Evolutionary conservation across 176 grass and related monocot species (phyloP), one percentile per base, ranked within the genome.

Genomic region (Stipa capillata): DNA sequence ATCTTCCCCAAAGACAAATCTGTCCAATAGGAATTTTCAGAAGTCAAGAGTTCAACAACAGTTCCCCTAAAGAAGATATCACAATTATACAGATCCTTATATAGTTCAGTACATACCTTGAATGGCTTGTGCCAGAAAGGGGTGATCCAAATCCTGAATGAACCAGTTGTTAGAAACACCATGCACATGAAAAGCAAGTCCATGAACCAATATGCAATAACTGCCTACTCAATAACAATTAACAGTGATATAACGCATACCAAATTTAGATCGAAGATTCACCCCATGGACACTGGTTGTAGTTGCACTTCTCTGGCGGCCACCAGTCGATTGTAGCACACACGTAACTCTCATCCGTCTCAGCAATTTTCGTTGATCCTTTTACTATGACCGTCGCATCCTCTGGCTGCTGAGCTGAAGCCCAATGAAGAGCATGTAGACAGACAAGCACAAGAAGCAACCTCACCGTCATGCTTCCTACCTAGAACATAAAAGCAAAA

Each of bases 301-400:
- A 99, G 83, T 96, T 99, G 34, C 97, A 99, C 84, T 99, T 99
- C 80, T 96, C 90, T 13, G 86, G 88, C 6, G 97, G 97, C 97
- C 97, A 99, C 97, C 97, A 99, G 86, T 99, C 97, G 24, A 99
- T 87, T 29, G 97, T 99, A 11, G 92, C 92, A 23, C 97, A 99
- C n/a, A 99, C 60, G 63, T 89, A 99, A 73, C 78, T 87, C 35
- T 73, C 86, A 82, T 92, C 80, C 3, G 92, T 99, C 45, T 84
- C 72, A 21, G 92, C 97, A 8, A 93, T 76, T 79, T 72, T 89
- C 4, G 78, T 39, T 21, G 97, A 93, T 21, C 97, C 97, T 31
- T 87, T 95, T 25, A 96, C 54, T 72, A 86, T 91, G 43, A 99
- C 88, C 1, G 83, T 91, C 51, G 85, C 88, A 54, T 84, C 84